Conservation (phyloP, 1,284 basidiomycete genomes). For the Ganoderma sp. region DNA sequence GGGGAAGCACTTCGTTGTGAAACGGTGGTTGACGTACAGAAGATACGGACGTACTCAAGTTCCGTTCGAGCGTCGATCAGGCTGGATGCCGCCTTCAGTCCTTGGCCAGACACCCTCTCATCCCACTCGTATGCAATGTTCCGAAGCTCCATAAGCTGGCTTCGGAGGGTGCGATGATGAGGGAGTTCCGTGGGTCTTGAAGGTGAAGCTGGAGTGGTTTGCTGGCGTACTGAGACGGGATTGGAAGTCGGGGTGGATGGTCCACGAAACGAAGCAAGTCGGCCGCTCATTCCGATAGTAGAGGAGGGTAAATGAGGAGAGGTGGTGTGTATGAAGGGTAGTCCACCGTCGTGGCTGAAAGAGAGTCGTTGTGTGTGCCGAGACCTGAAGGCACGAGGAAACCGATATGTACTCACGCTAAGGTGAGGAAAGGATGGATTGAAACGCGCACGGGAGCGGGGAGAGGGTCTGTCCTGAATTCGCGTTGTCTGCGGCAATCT, state of each 20-base stretch:
- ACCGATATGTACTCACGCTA: slow-evolving; percentile 21
- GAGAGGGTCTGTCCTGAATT: slow-evolving; percentile 13
- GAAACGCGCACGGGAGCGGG: slow-evolving; percentile 3
- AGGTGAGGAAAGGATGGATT: slow-evolving; percentile 6
- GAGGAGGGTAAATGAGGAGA: neutral
- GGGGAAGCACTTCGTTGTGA: neutral
- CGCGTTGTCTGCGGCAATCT: slow-evolving; percentile 25
- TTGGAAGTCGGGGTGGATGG: slow-evolving; percentile 75
- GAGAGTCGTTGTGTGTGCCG: neutral
- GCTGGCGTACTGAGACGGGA: slow-evolving; percentile 56
- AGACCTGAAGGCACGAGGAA: neutral
- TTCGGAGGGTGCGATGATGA: slow-evolving; percentile 72
- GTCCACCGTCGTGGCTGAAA: neutral
- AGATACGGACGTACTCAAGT: slow-evolving; percentile 62
- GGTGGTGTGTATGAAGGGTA: neutral
- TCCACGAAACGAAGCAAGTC: slow-evolving; percentile 76
- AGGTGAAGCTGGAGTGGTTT: slow-evolving; percentile 55
- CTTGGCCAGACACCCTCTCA: slow-evolving; percentile 75
- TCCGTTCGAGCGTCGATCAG: slow-evolving; percentile 78
- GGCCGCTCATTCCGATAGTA: slow-evolving; percentile 41
- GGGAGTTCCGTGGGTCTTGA: slow-evolving; percentile 66
- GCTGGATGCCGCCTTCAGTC: slow-evolving; percentile 65
- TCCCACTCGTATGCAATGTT: slow-evolving; percentile 73
- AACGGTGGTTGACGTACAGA: neutral
- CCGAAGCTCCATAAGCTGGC: slow-evolving; percentile 66